Evolutionary conservation across 345 rosid genomes (phyloP).

Genomic region (Barbarea vulgaris): DNA sequence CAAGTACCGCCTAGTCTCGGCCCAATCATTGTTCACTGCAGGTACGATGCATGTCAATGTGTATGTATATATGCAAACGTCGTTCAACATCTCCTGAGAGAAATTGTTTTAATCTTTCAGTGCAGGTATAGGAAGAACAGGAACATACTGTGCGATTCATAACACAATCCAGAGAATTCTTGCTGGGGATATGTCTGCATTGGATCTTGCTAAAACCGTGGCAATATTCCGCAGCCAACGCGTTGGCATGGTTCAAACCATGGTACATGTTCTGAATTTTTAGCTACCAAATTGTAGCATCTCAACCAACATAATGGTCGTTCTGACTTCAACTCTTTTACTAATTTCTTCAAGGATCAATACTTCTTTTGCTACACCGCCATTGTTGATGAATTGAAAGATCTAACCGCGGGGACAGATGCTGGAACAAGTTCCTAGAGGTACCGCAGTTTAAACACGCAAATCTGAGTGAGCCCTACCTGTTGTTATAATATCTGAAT

Average conservation of each 20-base stretch:
- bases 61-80: conserved; percentile 9
- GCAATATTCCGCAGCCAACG: conserved; percentile 77
- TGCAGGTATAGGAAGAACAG: conserved; percentile 99
- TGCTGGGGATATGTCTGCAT: conserved; percentile 81
- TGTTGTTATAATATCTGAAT: not conserved
- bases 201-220: conserved; percentile 69
- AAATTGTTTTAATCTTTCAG: conserved; percentile 46
- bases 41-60: conserved; percentile 52
- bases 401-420: conserved; percentile 47
- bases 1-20: conserved; percentile 66
- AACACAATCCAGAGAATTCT: conserved; percentile 93
- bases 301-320: not conserved
- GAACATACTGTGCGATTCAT: conserved; percentile 91
- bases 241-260: conserved; percentile 91
- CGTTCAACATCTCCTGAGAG: conserved; percentile 35
- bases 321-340: conserved; percentile 11
- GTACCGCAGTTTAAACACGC: conserved; percentile 17
- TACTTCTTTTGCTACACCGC: conserved; percentile 76
- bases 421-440: conserved; percentile 37
- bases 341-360: conserved; percentile 60
- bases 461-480: not conserved
- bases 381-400: conserved; percentile 69
- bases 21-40: conserved; percentile 94
- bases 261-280: conserved; percentile 51
- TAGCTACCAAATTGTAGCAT: not conserved